A percentile compares a stretch with the other conserved stretches of the same genome.
These are phyloP conservation scores for Venturia nashicola DNA, from an alignment of 2,329 filamentous ascomycete species.

Conservation along the genomic window DNA sequence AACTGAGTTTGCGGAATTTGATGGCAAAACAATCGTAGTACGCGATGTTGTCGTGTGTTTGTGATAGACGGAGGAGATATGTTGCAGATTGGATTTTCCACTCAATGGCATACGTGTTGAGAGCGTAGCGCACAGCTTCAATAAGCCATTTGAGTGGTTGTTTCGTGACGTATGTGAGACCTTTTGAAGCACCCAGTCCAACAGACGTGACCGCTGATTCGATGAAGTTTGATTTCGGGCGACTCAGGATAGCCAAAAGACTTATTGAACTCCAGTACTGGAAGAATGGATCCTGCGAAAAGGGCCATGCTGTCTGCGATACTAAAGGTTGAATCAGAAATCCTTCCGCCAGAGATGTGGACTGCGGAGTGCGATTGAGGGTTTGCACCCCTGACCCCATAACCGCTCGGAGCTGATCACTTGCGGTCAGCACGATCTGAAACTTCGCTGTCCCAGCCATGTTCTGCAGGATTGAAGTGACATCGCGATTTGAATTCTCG, in stretches of 20 bases:
- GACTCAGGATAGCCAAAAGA: slow-evolving; percentile 11
- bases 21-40: slow-evolving; percentile 10
- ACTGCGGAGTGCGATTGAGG: neutral
- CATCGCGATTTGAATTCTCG: slow-evolving; percentile 5
- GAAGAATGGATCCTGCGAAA: slow-evolving; percentile 9
- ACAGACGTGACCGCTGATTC: slow-evolving; percentile 12
- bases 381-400: neutral
- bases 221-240: neutral
- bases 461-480: neutral
- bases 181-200: slow-evolving; percentile 16
- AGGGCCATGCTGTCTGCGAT: neutral
- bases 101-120: slow-evolving; percentile 17
- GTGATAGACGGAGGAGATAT: slow-evolving; percentile 17
- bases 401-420: neutral
- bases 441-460: slow-evolving; percentile 7
- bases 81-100: slow-evolving; percentile 14
- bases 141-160: slow-evolving; percentile 18
- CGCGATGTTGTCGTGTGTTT: slow-evolving; percentile 15
- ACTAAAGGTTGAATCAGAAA: slow-evolving; percentile 7
- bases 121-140: slow-evolving; percentile 15
- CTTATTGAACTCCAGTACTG: slow-evolving; percentile 16
- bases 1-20: slow-evolving; percentile 9
- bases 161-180: slow-evolving; percentile 19
- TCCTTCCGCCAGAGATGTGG: neutral
- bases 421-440: neutral